Percentiles rank a stretch among this genome's conserved stretches.
phyloP scores from a whole-genome alignment of 805 yeast species.

The Torulaspora quercuum region DNA sequence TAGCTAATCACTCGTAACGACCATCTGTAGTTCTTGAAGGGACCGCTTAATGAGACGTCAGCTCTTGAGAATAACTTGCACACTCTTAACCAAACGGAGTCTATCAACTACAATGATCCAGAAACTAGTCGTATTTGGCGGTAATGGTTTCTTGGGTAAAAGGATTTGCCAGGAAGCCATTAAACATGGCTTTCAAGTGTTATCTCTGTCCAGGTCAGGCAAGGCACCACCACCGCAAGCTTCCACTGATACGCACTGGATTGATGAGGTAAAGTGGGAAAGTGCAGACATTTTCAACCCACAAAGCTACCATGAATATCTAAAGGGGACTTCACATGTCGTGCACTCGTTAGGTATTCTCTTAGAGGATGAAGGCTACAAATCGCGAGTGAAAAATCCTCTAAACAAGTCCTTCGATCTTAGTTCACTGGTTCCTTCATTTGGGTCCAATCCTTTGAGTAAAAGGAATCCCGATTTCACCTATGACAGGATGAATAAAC shows the following conservation, averaged over 20 bases:
- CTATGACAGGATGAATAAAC: conserved; percentile 64
- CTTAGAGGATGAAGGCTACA: conserved; percentile 66
- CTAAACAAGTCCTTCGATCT: conserved; percentile 9
- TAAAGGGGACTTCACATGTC: conserved; percentile 56
- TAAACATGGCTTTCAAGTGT: conserved; percentile 58
- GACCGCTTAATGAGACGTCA: too few relatives aligned
- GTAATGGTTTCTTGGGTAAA: conserved; percentile 77
- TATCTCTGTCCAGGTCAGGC: conserved; percentile 67
- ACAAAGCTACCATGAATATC: conserved; percentile 46
- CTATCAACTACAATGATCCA: conserved; percentile 11
- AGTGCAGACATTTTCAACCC: conserved; percentile 68
- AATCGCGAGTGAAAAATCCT: conserved; percentile 42
- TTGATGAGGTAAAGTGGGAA: conserved; percentile 59
- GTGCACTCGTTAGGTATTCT: conserved; percentile 82
- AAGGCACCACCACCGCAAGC: conserved; percentile 40
- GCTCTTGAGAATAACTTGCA: too few relatives aligned
- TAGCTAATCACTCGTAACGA: conserved; percentile 5
- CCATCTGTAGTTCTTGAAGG: too few relatives aligned
- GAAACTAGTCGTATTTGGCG: conserved; percentile 72
- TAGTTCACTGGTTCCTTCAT: conserved; percentile 16
- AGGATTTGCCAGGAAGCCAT: conserved; percentile 69
- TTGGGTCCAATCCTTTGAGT: conserved; percentile 57
- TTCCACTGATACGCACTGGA: conserved; percentile 44
- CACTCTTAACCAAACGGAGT: too few relatives aligned
- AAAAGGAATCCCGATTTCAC: conserved; percentile 38